These are phyloP conservation scores for Austroboletus niveus DNA, from an alignment of 1,284 basidiomycete species.

Conservation along the genomic window DNA sequence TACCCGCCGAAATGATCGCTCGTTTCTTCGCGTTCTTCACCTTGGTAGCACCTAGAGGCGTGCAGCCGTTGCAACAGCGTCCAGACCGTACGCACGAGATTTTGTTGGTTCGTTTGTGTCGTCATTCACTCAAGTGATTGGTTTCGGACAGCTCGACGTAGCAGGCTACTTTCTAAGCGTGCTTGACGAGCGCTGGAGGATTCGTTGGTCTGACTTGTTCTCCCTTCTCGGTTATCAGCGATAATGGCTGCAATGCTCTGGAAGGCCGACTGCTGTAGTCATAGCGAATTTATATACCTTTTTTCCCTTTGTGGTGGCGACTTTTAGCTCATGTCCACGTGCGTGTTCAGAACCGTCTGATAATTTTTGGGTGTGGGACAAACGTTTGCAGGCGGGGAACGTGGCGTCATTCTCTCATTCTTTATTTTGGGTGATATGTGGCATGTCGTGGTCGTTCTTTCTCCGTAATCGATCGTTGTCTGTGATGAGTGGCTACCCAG, in stretches of 20 bases:
- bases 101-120: background rate
- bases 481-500: no score
- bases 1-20: constrained; percentile 10
- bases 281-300: constrained; percentile 10
- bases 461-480: background rate
- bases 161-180: background rate
- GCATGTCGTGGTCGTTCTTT: background rate
- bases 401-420: background rate
- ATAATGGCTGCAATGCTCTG: constrained; percentile 1
- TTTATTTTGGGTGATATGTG: background rate
- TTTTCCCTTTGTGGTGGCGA: background rate
- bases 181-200: background rate
- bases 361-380: background rate
- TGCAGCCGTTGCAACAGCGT: constrained; percentile 3
- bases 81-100: background rate
- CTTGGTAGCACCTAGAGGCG: constrained; percentile 7
- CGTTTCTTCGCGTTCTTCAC: constrained; percentile 15
- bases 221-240: constrained; percentile 8
- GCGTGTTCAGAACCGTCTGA: constrained; percentile 10
- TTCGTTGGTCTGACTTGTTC: constrained; percentile 13
- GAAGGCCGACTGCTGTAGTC: constrained; percentile 13
- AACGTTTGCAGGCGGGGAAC: no score
- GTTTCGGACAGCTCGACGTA: background rate
- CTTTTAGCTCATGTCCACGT: background rate
- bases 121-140: background rate